These are phyloP conservation scores for Clausena lansium DNA, from an alignment of 345 rosid genomes.

Conservation along the genomic window DNA sequence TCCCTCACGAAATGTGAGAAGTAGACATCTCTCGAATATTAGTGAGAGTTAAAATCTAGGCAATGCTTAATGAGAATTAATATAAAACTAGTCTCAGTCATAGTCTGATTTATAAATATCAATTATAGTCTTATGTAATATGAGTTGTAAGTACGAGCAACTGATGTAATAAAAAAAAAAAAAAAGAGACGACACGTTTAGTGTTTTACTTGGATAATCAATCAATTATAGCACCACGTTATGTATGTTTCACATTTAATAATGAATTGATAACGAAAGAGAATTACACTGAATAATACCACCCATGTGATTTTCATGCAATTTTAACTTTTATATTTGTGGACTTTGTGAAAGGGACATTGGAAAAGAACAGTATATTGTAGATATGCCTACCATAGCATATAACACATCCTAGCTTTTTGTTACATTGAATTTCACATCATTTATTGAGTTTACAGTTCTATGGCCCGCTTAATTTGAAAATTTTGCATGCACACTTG, in stretches of 20 bases:
- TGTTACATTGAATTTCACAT: background rate
- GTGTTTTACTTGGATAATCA: background rate
- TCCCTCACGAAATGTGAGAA: no score
- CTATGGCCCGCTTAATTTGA: background rate
- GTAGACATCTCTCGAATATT: no score
- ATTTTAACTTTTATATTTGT: background rate
- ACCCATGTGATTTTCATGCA: background rate
- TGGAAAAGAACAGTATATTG: background rate
- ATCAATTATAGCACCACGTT: background rate
- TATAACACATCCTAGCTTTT: background rate
- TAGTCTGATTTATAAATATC: no score
- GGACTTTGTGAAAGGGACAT: background rate
- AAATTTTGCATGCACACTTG: background rate
- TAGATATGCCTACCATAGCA: background rate
- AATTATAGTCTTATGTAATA: no score
- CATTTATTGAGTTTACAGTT: background rate
- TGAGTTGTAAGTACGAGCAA: no score
- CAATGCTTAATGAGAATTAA: no score
- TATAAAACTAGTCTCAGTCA: no score
- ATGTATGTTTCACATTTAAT: no score
- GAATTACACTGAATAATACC: background rate
- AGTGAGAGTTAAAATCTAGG: no score
- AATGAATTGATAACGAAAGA: background rate
- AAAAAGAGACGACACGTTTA: background rate
- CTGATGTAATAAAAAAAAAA: no score